These are phyloP conservation scores for Syzygium oleosum DNA, from an alignment of 345 rosid genomes.

Conservation along the genomic window DNA sequence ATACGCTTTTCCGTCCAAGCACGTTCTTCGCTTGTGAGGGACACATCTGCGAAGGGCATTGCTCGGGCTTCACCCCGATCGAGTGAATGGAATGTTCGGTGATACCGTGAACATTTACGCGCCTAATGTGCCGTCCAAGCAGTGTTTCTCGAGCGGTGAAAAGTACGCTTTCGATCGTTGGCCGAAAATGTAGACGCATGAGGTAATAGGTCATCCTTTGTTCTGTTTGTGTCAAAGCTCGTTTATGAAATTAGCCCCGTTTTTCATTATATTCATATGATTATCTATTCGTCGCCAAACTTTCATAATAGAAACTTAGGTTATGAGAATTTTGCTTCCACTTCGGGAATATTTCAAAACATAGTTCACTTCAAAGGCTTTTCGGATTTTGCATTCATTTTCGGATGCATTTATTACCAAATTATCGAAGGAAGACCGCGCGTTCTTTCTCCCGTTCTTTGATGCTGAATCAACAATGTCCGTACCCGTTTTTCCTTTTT, in stretches of 20 bases:
- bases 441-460: no score
- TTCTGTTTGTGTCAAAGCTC: neutral
- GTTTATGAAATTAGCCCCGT: neutral
- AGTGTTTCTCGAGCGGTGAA: neutral
- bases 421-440: no score
- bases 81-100: neutral
- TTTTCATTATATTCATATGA: neutral
- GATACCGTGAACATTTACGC: neutral
- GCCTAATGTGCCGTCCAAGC: neutral
- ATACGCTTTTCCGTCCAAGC: neutral
- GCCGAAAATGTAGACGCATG: neutral
- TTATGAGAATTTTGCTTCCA: neutral
- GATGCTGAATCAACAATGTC: no score
- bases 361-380: neutral
- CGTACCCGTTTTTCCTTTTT: no score
- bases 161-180: neutral
- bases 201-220: neutral
- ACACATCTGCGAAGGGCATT: neutral
- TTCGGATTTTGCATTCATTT: neutral
- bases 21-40: neutral
- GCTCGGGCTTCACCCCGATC: neutral
- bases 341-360: neutral
- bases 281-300: neutral
- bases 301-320: neutral
- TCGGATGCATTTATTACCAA: no score